Percentiles rank a stretch among this genome's conserved stretches.
These are phyloP conservation scores for Aspergillus fructus DNA, from an alignment of 2,329 filamentous ascomycete species.

Conservation along the genomic window DNA sequence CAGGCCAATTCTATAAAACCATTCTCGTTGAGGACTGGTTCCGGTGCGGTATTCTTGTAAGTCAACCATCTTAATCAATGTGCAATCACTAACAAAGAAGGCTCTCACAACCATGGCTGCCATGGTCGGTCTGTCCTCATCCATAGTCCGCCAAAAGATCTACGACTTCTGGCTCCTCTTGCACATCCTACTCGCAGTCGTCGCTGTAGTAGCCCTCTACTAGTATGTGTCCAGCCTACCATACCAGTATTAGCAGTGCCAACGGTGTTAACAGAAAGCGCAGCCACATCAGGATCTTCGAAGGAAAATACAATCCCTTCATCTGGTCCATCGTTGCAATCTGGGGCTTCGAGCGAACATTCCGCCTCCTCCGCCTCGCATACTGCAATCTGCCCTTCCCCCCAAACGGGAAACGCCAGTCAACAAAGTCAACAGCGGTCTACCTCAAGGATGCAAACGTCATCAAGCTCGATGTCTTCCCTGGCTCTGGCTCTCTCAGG, in stretches of 20 bases:
- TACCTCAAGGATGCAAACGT: background rate
- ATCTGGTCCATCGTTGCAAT: conserved; percentile 49
- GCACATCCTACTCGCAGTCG: conserved; percentile 37
- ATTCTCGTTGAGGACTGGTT: background rate
- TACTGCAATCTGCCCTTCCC: conserved; percentile 40
- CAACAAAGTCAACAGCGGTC: background rate
- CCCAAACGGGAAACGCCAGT: background rate
- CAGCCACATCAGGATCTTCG: conserved; percentile 48
- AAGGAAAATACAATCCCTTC: conserved; percentile 47
- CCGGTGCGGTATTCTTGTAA: conserved; percentile 25
- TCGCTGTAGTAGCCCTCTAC: conserved; percentile 37
- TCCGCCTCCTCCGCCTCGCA: conserved; percentile 29
- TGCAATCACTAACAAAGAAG: background rate
- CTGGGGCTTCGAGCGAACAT: conserved; percentile 48
- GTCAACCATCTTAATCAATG: background rate
- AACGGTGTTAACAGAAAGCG: no score
- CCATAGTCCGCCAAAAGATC: conserved; percentile 24
- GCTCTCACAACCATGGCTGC: background rate
- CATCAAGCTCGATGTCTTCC: background rate
- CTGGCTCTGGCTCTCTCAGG: background rate
- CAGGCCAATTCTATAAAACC: no score
- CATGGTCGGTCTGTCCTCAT: background rate
- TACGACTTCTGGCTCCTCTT: conserved; percentile 45
- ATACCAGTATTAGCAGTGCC: no score
- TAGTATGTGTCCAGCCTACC: conserved; percentile 14